phyloP scores from a whole-genome alignment of 1,284 basidiomycete genomes.

The Melampsora americana region DNA sequence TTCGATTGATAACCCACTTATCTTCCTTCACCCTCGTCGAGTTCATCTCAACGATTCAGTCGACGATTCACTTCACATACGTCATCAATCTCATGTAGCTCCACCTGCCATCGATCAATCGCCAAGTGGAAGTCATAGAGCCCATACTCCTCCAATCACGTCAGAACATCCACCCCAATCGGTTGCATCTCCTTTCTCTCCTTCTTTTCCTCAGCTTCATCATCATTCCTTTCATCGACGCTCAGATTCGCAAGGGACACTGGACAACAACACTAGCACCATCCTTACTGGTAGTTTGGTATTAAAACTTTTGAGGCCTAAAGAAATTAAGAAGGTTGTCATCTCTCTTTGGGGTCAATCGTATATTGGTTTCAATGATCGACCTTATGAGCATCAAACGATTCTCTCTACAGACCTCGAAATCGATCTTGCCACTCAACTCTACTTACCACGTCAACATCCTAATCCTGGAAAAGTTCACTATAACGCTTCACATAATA shows the following conservation, averaged over 20 bases:
- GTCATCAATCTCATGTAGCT: not conserved
- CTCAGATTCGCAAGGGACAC: not conserved
- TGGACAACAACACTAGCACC: conserved; percentile 12
- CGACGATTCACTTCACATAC: not conserved
- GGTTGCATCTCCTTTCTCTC: not conserved
- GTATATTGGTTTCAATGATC: conserved; percentile 34
- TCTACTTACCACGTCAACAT: not conserved
- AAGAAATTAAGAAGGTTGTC: conserved; percentile 26
- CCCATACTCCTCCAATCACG: not conserved
- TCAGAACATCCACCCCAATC: not conserved
- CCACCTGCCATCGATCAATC: no score
- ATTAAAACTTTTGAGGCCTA: conserved; percentile 26
- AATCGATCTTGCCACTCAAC: conserved; percentile 20
- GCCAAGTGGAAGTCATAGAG: not conserved
- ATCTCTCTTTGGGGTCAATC: conserved; percentile 33
- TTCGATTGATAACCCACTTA: conserved; percentile 32
- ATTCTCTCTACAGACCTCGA: conserved; percentile 23
- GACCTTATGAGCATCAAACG: conserved; percentile 35
- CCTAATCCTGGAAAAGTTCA: conserved; percentile 10
- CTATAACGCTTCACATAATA: conserved; percentile 21
- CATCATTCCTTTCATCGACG: not conserved
- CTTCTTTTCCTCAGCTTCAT: conserved; percentile 1
- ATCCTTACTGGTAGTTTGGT: conserved; percentile 18
- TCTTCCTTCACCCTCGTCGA: conserved; percentile 25
- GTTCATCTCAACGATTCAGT: not conserved